These are phyloP conservation scores for Aspergillus fijiensis DNA, from an alignment of 2,329 filamentous ascomycete species.

Conservation along the genomic window DNA sequence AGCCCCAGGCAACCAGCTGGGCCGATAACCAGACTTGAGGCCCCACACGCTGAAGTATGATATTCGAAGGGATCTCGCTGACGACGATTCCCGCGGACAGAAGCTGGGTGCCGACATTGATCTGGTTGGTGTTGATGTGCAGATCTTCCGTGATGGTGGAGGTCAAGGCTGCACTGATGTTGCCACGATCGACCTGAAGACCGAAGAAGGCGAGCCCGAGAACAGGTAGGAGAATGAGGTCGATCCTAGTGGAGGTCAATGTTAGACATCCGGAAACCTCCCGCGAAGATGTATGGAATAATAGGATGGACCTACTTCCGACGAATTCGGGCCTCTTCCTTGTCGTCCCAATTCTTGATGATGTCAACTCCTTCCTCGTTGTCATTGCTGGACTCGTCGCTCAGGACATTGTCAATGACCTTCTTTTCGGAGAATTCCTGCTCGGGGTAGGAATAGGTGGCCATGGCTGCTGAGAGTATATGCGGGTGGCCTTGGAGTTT, in stretches of 20 bases:
- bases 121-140: slow-evolving; percentile 51
- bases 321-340: slow-evolving; percentile 25
- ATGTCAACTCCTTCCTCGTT: slow-evolving; percentile 14
- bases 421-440: background rate
- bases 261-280: slow-evolving; percentile 22
- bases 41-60: slow-evolving; percentile 54
- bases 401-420: background rate
- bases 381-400: slow-evolving; percentile 1
- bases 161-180: slow-evolving; percentile 54
- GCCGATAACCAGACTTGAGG: slow-evolving; percentile 55
- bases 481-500: background rate
- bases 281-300: background rate
- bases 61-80: slow-evolving; percentile 51
- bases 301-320: slow-evolving; percentile 23
- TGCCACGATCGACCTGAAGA: slow-evolving; percentile 45
- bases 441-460: background rate
- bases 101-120: slow-evolving; percentile 57
- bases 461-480: background rate
- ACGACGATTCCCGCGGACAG: slow-evolving; percentile 54
- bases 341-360: slow-evolving; percentile 28
- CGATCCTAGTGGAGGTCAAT: slow-evolving; percentile 26
- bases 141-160: slow-evolving; percentile 55
- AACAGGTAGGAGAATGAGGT: slow-evolving; percentile 31
- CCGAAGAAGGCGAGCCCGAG: slow-evolving; percentile 54
- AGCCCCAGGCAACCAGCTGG: slow-evolving; percentile 55